These are phyloP conservation scores for Phytophthora chlamydospora DNA, from an alignment of 352 stramenopile species.

Conservation along the genomic window DNA sequence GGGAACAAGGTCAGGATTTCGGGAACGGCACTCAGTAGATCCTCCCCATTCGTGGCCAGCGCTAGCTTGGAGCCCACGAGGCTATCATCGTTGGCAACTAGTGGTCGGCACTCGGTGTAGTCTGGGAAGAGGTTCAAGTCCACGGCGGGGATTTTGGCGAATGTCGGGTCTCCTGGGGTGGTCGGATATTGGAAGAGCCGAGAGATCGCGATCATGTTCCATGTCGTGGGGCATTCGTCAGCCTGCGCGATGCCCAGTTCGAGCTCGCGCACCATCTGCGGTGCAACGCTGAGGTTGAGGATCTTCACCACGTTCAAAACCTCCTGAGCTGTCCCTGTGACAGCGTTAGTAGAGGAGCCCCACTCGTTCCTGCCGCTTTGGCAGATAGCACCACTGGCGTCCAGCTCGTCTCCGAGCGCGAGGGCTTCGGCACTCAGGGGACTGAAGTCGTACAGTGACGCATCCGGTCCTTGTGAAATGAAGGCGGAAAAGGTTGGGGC, in stretches of 20 bases:
- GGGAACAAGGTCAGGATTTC: slow-evolving; percentile 30
- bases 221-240: slow-evolving; percentile 13
- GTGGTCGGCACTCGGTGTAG: slow-evolving; percentile 28
- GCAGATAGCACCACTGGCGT: slow-evolving; percentile 14
- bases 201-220: slow-evolving; percentile 16
- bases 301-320: slow-evolving; percentile 13
- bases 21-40: slow-evolving; percentile 20
- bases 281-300: slow-evolving; percentile 13
- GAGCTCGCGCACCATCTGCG: slow-evolving; percentile 21
- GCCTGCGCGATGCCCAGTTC: slow-evolving; percentile 5
- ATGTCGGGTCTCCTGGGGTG: neutral
- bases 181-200: slow-evolving; percentile 21
- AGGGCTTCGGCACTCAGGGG: slow-evolving; percentile 8
- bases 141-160: slow-evolving; percentile 24
- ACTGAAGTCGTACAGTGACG: slow-evolving; percentile 21
- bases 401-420: slow-evolving; percentile 4
- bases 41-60: slow-evolving; percentile 13
- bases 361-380: slow-evolving; percentile 27
- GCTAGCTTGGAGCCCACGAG: slow-evolving; percentile 22
- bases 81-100: slow-evolving; percentile 10
- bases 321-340: slow-evolving; percentile 13
- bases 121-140: slow-evolving; percentile 27
- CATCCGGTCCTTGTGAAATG: neutral
- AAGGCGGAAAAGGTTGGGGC: slow-evolving; percentile 5
- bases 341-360: slow-evolving; percentile 10